phyloP scores from a whole-genome alignment of 2,329 filamentous ascomycete genomes.

The Trichoderma oligosporum region DNA sequence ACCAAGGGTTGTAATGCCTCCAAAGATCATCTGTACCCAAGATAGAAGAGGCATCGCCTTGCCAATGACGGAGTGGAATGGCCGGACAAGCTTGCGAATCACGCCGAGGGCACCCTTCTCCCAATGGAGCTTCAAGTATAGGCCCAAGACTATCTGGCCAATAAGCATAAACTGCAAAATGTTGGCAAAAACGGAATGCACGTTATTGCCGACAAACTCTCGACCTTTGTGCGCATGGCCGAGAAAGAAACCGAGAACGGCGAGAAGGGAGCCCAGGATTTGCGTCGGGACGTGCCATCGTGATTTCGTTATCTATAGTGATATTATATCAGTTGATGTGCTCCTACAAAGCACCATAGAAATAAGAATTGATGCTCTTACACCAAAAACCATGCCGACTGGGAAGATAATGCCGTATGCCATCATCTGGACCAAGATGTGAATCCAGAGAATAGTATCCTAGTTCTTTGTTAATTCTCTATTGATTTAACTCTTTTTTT shows the following conservation, averaged over 20 bases:
- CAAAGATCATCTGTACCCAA: conserved; percentile 95
- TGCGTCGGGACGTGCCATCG: conserved; percentile 94
- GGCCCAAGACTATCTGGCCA: conserved; percentile 71
- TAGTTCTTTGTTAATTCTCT: conserved; percentile 36
- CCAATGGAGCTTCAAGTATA: conserved; percentile 86
- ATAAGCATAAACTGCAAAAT: conserved; percentile 75
- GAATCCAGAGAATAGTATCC: conserved; percentile 86
- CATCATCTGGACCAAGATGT: conserved; percentile 83
- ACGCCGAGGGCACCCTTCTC: conserved; percentile 77
- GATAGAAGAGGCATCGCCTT: conserved; percentile 81
- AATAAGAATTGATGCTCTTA: conserved; percentile 43
- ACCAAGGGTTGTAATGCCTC: conserved; percentile 84
- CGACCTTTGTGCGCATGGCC: conserved; percentile 88
- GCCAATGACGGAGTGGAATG: conserved; percentile 74
- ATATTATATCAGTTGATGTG: conserved; percentile 12
- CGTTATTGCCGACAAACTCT: conserved; percentile 70
- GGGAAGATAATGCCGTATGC: conserved; percentile 92
- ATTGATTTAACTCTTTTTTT: not conserved
- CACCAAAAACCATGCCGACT: conserved; percentile 89
- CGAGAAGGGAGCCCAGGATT: conserved; percentile 67
- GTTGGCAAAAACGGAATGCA: conserved; percentile 77
- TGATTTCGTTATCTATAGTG: conserved; percentile 71
- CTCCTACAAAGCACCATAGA: not conserved
- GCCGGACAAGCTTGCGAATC: conserved; percentile 68
- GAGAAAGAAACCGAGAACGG: conserved; percentile 81